These are phyloP conservation scores for Cladosporium sp. DNA, from an alignment of 2,329 filamentous ascomycete genomes.

Conservation along the genomic window DNA sequence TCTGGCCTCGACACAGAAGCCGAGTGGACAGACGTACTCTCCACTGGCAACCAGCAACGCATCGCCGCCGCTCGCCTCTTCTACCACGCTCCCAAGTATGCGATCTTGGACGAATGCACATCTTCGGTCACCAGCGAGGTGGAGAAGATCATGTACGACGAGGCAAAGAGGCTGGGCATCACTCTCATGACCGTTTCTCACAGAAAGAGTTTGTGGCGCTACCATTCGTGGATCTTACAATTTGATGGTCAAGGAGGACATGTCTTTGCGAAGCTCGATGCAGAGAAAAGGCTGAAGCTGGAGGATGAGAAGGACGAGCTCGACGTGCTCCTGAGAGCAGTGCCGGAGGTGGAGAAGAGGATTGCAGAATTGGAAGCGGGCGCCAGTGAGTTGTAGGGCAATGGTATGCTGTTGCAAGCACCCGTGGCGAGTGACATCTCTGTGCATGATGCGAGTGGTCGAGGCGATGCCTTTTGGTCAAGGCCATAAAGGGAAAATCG, in stretches of 20 bases:
- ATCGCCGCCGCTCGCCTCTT: constrained; percentile 95
- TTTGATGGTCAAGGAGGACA: constrained; percentile 93
- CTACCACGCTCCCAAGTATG: constrained; percentile 88
- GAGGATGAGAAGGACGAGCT: constrained; percentile 97
- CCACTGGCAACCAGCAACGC: constrained; percentile 87
- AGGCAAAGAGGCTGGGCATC: constrained; percentile 83
- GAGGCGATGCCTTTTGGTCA: no score
- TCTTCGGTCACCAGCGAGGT: constrained; percentile 91
- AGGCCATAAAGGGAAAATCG: no score
- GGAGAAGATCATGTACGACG: constrained; percentile 95
- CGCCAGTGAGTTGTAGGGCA: constrained; percentile 13
- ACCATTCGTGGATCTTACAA: constrained; percentile 89
- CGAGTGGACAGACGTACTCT: constrained; percentile 93
- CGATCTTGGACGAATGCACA: constrained; percentile 96
- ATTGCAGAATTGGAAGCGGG: constrained; percentile 64
- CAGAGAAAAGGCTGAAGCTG: constrained; percentile 74
- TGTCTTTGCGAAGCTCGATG: constrained; percentile 85
- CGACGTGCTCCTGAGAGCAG: constrained; percentile 75
- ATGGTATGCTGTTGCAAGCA: neutral
- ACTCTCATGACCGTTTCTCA: constrained; percentile 97
- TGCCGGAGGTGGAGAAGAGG: constrained; percentile 82
- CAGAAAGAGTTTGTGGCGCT: constrained; percentile 88
- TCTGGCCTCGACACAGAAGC: constrained; percentile 85
- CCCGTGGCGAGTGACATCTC: neutral
- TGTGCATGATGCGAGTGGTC: neutral